phyloP scores from a whole-genome alignment of 352 stramenopile genomes.

The Globisporangium spinosum region DNA sequence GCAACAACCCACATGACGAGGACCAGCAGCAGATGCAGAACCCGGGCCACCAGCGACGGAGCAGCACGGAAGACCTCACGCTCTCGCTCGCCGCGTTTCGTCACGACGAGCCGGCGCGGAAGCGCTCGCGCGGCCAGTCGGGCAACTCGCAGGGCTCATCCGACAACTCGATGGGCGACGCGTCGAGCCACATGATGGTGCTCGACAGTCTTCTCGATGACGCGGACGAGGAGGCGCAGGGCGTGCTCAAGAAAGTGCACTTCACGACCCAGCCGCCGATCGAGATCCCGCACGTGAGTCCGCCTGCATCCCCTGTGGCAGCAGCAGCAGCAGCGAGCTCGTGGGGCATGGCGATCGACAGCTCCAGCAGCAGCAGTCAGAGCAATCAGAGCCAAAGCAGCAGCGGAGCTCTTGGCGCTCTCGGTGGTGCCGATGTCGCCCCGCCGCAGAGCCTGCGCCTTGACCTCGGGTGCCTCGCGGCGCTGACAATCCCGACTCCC shows the following conservation, averaged over 20 bases:
- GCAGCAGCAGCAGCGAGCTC: constrained; percentile 1
- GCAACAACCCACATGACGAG: constrained; percentile 23
- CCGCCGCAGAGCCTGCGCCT: constrained; percentile 2
- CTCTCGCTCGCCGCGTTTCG: constrained; percentile 23
- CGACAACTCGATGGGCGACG: constrained; percentile 32
- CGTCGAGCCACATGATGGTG: constrained; percentile 1
- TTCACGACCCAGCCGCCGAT: constrained; percentile 20
- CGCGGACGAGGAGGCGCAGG: background rate
- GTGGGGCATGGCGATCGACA: background rate
- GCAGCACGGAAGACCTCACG: constrained; percentile 32
- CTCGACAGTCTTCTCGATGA: constrained; percentile 5
- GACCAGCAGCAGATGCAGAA: constrained; percentile 23
- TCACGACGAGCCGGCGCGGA: constrained; percentile 27
- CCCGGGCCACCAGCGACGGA: constrained; percentile 13
- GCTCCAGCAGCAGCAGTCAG: background rate
- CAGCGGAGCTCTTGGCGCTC: background rate
- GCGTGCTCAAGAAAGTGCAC: constrained; percentile 19
- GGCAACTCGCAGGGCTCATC: constrained; percentile 53
- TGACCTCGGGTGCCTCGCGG: constrained; percentile 3
- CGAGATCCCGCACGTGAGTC: constrained; percentile 19
- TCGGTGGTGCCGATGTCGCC: background rate
- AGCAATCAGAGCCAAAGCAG: background rate
- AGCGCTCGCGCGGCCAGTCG: constrained; percentile 49
- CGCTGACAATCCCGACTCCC: constrained; percentile 15
- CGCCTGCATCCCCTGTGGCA: background rate